phyloP scores from a whole-genome alignment of 148 eudicot genomes.

The Selenicereus undatus region DNA sequence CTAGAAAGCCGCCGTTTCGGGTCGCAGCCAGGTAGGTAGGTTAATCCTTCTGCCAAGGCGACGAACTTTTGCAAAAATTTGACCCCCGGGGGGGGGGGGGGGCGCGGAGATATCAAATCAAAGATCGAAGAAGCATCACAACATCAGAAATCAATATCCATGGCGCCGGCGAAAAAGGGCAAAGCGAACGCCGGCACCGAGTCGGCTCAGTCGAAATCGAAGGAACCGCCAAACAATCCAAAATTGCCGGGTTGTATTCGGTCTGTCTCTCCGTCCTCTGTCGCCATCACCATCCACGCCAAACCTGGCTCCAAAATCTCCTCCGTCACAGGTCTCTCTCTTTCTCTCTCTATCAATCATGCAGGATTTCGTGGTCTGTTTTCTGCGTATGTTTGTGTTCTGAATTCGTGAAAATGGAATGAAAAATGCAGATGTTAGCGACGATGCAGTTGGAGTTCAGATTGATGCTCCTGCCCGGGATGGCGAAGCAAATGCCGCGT shows the following conservation, averaged over 20 bases:
- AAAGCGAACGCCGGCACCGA: constrained; percentile 44
- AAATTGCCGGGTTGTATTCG: constrained; percentile 63
- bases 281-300: constrained; percentile 84
- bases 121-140: no score
- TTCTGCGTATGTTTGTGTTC: background rate
- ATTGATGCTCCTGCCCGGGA: constrained; percentile 93
- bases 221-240: constrained; percentile 11
- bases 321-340: constrained; percentile 62
- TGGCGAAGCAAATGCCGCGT: constrained; percentile 94
- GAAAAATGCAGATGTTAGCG: constrained; percentile 50
- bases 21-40: background rate
- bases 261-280: constrained; percentile 57
- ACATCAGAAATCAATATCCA: background rate
- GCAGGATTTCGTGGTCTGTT: background rate
- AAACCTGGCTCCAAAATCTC: constrained; percentile 92
- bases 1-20: no score
- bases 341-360: background rate
- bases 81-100: no score
- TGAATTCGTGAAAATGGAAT: background rate
- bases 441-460: constrained; percentile 89
- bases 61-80: background rate
- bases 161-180: constrained; percentile 67
- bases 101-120: background rate
- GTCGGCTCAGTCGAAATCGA: constrained; percentile 34
- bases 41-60: background rate